Evolutionary conservation across 163 green algal species (phyloP).

Genomic region (Scenedesmus sp.): DNA sequence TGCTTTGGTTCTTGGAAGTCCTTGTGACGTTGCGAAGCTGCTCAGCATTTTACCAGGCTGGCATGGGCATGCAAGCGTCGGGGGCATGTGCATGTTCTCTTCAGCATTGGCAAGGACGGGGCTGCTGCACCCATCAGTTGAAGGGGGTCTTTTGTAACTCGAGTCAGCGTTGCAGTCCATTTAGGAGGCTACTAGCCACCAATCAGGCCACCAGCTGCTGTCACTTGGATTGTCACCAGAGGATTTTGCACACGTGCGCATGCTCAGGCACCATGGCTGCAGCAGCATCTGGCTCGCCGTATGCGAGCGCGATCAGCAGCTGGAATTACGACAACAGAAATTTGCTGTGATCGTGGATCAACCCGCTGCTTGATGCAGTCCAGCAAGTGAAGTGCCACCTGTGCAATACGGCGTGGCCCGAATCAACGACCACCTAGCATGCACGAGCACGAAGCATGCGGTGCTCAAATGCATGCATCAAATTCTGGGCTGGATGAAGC

Average conservation of each 20-base stretch:
- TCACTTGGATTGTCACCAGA: background rate
- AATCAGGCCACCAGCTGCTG: background rate
- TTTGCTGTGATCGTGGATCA: background rate
- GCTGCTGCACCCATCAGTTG: too few species aligned
- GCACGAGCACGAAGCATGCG: background rate
- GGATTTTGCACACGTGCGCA: background rate
- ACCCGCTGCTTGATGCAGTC: background rate
- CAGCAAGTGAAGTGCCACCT: background rate
- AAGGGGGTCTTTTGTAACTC: too few species aligned
- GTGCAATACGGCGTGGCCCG: background rate
- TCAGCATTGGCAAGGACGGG: too few species aligned
- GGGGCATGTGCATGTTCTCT: too few species aligned
- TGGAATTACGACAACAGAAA: background rate
- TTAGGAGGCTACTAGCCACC: background rate
- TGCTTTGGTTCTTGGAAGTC: too few species aligned
- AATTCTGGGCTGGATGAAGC: background rate
- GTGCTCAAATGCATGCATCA: background rate
- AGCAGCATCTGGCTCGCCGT: too few species aligned
- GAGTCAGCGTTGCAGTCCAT: too few species aligned
- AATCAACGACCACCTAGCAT: background rate
- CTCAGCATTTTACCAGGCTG: too few species aligned
- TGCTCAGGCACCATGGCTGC: background rate
- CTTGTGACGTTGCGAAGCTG: too few species aligned
- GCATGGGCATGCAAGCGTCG: too few species aligned
- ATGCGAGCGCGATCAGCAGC: background rate